phyloP scores from a whole-genome alignment of 768 basidiomycete genomes.

The Termitomyces sp. region DNA sequence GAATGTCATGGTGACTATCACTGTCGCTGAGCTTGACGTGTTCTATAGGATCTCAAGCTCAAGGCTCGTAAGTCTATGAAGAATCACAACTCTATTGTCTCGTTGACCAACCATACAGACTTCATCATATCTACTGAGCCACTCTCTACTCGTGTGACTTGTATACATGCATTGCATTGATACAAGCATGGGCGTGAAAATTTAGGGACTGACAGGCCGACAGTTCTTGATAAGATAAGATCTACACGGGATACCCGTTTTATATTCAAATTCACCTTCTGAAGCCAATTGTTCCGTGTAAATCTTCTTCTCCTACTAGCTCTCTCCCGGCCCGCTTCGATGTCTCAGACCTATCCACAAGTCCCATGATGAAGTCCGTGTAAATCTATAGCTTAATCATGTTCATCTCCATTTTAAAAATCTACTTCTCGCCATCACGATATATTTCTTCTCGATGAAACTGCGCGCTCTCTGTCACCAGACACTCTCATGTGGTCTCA shows the following conservation, averaged over 20 bases:
- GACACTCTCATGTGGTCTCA: background rate
- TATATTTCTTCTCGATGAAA: background rate
- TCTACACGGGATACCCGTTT: too few species aligned
- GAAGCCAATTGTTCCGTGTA: background rate
- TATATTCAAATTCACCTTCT: background rate
- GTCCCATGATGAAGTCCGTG: slow-evolving; percentile 1
- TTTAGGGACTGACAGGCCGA: too few species aligned
- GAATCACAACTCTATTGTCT: background rate
- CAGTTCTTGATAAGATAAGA: background rate
- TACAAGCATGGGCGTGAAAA: too few species aligned
- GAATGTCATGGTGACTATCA: too few species aligned
- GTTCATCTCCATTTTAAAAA: background rate
- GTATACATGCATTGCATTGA: too few species aligned
- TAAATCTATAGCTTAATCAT: background rate
- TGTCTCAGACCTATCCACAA: background rate
- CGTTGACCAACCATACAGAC: too few species aligned
- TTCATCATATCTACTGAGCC: too few species aligned
- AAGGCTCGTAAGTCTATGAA: background rate
- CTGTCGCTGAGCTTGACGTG: too few species aligned
- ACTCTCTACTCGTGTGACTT: too few species aligned
- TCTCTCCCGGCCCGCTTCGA: background rate
- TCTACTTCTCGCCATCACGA: background rate
- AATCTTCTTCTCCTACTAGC: background rate
- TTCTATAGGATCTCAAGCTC: background rate
- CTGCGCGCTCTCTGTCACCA: background rate